Conservation (phyloP, 2,329 filamentous ascomycete genomes). For the Beauveria bassiana region DNA sequence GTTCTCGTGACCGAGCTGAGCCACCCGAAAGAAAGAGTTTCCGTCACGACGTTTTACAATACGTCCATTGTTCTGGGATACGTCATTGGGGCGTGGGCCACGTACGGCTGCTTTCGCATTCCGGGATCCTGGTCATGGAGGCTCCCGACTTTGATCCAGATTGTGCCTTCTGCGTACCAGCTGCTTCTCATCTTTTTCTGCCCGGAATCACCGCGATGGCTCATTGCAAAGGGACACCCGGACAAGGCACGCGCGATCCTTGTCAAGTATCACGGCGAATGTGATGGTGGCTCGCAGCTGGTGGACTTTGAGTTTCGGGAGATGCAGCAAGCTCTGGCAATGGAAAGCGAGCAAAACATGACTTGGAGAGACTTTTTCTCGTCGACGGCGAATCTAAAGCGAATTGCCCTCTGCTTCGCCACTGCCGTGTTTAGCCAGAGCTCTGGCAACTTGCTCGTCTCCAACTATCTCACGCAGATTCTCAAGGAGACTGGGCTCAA, state of each 20-base stretch:
- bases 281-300: slow-evolving; percentile 33
- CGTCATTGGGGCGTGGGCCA: slow-evolving; percentile 30
- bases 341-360: slow-evolving; percentile 35
- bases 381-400: slow-evolving; percentile 30
- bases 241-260: slow-evolving; percentile 44
- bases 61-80: slow-evolving; percentile 33
- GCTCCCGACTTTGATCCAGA: slow-evolving; percentile 45
- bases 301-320: slow-evolving; percentile 41
- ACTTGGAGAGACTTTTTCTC: slow-evolving; percentile 36
- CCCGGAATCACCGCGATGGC: slow-evolving; percentile 53
- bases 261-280: slow-evolving; percentile 44
- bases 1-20: slow-evolving; percentile 35
- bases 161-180: slow-evolving; percentile 33
- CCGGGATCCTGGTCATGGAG: slow-evolving; percentile 39
- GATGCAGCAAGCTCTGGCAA: slow-evolving; percentile 37
- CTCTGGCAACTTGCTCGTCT: slow-evolving; percentile 33
- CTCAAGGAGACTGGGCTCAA: slow-evolving; percentile 32
- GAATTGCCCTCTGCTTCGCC: slow-evolving; percentile 31
- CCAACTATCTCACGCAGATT: slow-evolving; percentile 33
- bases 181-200: slow-evolving; percentile 40
- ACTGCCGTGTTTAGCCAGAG: slow-evolving; percentile 34
- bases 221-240: slow-evolving; percentile 41
- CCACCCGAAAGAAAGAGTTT: slow-evolving; percentile 32
- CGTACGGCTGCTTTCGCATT: slow-evolving; percentile 25
- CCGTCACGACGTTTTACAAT: slow-evolving; percentile 31